Evolutionary conservation across 2,329 filamentous ascomycete genomes (phyloP), one percentile per base, ranked within the genome.

Genomic region (Aspergillus novofumigatus): DNA sequence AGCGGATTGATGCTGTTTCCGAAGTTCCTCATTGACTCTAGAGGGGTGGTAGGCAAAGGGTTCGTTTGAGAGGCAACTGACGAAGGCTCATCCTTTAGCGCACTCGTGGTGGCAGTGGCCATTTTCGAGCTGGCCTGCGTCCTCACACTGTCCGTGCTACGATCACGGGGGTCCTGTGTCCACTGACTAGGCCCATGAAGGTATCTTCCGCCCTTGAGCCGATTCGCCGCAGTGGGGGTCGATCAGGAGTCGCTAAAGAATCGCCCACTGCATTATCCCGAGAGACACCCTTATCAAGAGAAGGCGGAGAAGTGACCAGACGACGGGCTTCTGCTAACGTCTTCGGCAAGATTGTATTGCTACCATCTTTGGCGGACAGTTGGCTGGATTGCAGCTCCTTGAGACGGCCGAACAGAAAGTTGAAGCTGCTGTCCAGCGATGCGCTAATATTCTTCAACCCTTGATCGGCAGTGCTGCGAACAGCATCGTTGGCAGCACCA

Each of bases 261-360:
- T 83, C 70, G 73, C 81, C 70, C 7, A 81, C 68, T 1, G 82
- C 81, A 62, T 79, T 83, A 41, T 82, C 86, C 65, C 77, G 79
- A 4, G 75, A 65, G 35, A 74, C 72, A 29, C 71, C 73, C 57
- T 70, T 80, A 56, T 88, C 85, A 2, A 66, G 58, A 23, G 67
- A 55, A 10, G 64, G 63, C n/a, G 75, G 72, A 50, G 72, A 67
- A 67, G 86, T 90, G 61, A 99, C 89, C 10, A 99, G 83, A 71
- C 92, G 93, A 49, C 92, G 84, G 17, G 93, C 94, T 67, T 99
- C 94, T 65, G 96, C 94, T 0, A 99, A 79, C 1, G 94, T 99
- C 67, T 91, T 93, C 1, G 94, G 94, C 0, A 96, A 81, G 44
- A 81, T 69, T 6, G 85, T 75, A 23, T 56, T 65, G 38, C 54